These are phyloP conservation scores for Lactarius quietus DNA, from an alignment of 768 basidiomycete genomes.

Conservation along the genomic window DNA sequence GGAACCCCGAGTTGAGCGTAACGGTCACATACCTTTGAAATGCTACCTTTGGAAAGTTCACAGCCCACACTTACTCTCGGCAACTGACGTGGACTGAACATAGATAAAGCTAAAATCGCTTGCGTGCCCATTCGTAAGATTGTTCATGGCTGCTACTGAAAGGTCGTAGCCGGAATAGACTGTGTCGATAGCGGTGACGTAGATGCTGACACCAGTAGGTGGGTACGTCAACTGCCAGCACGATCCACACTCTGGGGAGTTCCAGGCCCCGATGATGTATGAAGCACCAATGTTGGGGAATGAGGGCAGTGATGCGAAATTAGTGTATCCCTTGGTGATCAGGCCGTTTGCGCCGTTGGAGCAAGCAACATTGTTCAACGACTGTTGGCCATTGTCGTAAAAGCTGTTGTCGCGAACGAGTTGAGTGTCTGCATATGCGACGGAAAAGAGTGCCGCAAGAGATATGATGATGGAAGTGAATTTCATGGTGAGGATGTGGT, in stretches of 20 bases:
- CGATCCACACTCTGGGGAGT: constrained; percentile 24
- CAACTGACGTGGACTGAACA: background rate
- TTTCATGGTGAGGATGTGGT: background rate
- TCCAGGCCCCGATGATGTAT: constrained; percentile 32
- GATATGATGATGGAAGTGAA: background rate
- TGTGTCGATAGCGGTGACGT: constrained; percentile 33
- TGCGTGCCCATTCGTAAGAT: constrained; percentile 36
- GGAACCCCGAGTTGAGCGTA: background rate
- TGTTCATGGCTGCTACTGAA: constrained; percentile 51
- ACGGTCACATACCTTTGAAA: background rate
- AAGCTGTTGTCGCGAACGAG: constrained; percentile 5
- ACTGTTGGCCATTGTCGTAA: constrained; percentile 12
- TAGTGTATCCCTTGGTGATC: constrained; percentile 23
- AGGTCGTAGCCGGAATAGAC: constrained; percentile 43
- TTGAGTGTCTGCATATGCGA: background rate
- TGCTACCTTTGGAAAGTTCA: background rate
- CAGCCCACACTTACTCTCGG: background rate
- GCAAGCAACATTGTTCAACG: constrained; percentile 25
- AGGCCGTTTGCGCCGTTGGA: constrained; percentile 29
- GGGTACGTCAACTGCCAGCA: constrained; percentile 30
- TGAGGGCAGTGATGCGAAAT: constrained; percentile 21
- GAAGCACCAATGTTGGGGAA: constrained; percentile 29
- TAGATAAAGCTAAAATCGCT: background rate
- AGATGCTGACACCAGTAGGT: constrained; percentile 20
- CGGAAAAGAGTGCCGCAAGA: background rate